phyloP scores from a whole-genome alignment of 345 rosid genomes.

The Eucalyptus pumila region DNA sequence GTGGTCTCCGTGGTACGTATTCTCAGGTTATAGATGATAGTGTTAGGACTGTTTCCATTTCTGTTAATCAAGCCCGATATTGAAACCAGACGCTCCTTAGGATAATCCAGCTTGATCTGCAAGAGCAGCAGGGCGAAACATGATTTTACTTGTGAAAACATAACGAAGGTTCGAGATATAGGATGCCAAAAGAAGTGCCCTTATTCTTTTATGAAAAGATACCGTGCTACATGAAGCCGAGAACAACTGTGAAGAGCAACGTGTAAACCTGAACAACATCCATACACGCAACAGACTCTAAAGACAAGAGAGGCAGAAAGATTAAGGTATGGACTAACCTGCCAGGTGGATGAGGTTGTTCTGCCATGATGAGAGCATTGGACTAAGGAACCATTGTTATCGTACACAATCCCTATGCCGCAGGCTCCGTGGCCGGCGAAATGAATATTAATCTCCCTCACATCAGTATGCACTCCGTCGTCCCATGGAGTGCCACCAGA shows the following conservation, averaged over 20 bases:
- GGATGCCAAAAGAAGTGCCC: not conserved
- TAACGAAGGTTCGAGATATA: not conserved
- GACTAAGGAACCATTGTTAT: not conserved
- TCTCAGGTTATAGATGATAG: not conserved
- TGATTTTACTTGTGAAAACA: not conserved
- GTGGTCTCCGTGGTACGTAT: not conserved
- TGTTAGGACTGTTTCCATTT: not conserved
- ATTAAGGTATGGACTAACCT: not conserved
- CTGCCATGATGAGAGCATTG: not conserved
- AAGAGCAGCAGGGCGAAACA: not conserved
- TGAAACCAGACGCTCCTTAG: not conserved
- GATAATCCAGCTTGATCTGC: not conserved
- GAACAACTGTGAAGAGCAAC: not conserved
- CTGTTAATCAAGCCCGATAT: not conserved
- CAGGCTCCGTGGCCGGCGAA: too few relatives aligned
- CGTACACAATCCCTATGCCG: not conserved
- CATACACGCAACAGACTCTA: not conserved
- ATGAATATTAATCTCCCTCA: not conserved
- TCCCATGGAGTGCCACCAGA: not conserved
- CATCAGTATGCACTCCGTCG: not conserved
- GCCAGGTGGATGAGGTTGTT: not conserved
- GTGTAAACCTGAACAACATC: not conserved
- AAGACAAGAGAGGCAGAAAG: not conserved
- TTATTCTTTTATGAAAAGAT: not conserved
- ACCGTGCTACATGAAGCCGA: not conserved